Base-by-base conservation (phyloP, 1,284 basidiomycete species). In the Caloboletus firmus region DNA sequence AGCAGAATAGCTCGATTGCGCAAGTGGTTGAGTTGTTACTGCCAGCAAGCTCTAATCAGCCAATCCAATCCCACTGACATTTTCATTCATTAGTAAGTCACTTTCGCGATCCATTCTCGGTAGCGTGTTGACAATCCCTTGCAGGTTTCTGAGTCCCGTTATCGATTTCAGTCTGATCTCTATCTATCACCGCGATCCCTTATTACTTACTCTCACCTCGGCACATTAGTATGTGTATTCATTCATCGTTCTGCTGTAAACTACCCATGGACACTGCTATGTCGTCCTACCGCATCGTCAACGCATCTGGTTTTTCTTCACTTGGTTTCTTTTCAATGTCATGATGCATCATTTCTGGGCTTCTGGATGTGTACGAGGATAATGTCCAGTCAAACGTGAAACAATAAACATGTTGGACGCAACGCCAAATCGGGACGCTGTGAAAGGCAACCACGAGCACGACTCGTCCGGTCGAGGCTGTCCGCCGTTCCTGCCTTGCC, bases 1-100 rank as follows among this genome's bases (percentile, higher is more conserved):
- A 79, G 56, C 87, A 89, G 66, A 89, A 89, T 58, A 87, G 87
- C 65, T 78, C 82, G 20, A 84, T 89, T 37, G 73, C 82, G 13
- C 71, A 79, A 39, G 78, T 89, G 47, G 73, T 87, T 32, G 79
- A 82, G 47, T 75, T 79, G 57, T 62, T 85, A 31, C 75, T 81
- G 64, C 74, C 78, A 26, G 72, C 74, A 10, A 62, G 74, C 39
- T 72, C 74, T 40, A 78, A 59, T 42, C 64, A 51, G 37, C 49
- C 59, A 31, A 59, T 63, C n/a, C 63, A 64, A 50, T 60, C 65
- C 34, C 58, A 56, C 47, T 70, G 56, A 51, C 18, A 42, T 10
- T 22, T 39, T 42, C 50, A 57, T 58, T 57, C 56, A 42, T 56
- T 52, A 24, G 72, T 72, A 37, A 69, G 66, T 56, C 42, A 12